phyloP scores from a whole-genome alignment of 2,329 filamentous ascomycete species.

The Verticillium albo-atrum region DNA sequence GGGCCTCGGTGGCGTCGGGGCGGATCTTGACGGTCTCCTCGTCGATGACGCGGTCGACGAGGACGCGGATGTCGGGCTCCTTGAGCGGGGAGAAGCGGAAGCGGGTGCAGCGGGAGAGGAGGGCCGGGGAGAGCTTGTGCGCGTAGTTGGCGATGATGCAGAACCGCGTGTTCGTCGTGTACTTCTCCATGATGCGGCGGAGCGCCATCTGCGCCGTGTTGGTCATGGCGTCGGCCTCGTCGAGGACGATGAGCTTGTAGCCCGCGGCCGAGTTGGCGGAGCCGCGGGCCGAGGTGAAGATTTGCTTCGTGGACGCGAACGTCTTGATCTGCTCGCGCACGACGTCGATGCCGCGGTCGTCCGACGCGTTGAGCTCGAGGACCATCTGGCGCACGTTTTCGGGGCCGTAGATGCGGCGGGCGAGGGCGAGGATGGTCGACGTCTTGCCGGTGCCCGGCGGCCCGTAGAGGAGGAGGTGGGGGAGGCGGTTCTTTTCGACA shows the following conservation, averaged over 20 bases:
- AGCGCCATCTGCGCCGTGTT: constrained; percentile 96
- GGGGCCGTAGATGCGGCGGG: constrained; percentile 84
- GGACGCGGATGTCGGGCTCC: constrained; percentile 73
- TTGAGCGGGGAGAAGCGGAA: constrained; percentile 95
- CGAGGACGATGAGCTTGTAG: constrained; percentile 95
- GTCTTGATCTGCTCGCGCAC: constrained; percentile 99
- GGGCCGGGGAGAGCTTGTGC: constrained; percentile 90
- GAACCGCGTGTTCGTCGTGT: constrained; percentile 95
- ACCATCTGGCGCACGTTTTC: constrained; percentile 98
- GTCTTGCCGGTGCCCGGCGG: constrained; percentile 97
- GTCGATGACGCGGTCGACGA: constrained; percentile 86
- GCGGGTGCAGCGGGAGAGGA: constrained; percentile 88
- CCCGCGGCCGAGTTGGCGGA: constrained; percentile 55
- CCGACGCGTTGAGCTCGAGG: constrained; percentile 92
- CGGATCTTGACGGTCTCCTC: constrained; percentile 84
- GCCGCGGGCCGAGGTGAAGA: constrained; percentile 67
- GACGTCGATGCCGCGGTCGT: constrained; percentile 96
- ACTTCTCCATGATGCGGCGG: constrained; percentile 97
- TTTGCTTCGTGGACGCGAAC: constrained; percentile 96
- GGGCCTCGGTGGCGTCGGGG: constrained; percentile 71
- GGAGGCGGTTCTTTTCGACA: constrained; percentile 86
- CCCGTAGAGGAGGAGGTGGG: constrained; percentile 93
- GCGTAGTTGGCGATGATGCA: constrained; percentile 99
- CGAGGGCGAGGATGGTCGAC: constrained; percentile 89
- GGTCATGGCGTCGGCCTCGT: constrained; percentile 99